Conservation (phyloP, 306 rosid species). For the Fragaria iinumae region DNA sequence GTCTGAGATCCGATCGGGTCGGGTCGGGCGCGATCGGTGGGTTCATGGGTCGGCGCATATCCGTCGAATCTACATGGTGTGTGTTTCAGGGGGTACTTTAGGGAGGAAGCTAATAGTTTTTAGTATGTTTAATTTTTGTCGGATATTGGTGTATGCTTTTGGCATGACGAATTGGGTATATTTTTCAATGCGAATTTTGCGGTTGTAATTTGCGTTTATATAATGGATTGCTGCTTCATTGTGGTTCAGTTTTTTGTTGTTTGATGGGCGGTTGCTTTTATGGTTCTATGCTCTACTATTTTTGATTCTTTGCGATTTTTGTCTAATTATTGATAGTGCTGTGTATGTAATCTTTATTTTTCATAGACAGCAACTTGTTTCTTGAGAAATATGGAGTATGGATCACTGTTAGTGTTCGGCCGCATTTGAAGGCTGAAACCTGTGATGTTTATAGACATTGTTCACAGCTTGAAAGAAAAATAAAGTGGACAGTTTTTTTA, state of each 20-base stretch:
- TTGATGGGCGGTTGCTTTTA: background rate
- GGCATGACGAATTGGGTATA: constrained; percentile 1
- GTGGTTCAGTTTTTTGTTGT: background rate
- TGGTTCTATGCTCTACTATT: background rate
- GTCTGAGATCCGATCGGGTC: constrained; percentile 53
- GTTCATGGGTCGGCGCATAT: constrained; percentile 13
- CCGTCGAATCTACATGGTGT: constrained; percentile 14
- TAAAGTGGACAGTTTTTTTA: background rate
- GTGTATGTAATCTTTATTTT: too few relatives aligned
- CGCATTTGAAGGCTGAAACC: background rate
- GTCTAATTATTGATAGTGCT: background rate
- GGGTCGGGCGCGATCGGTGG: background rate
- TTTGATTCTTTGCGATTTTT: background rate
- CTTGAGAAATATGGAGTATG: background rate
- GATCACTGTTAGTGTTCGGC: background rate
- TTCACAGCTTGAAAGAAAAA: background rate
- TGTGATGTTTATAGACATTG: background rate
- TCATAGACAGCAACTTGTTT: background rate
- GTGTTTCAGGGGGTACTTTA: background rate
- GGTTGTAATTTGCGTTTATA: constrained; percentile 10
- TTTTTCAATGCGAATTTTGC: background rate
- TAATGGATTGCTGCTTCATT: background rate
- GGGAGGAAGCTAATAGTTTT: background rate
- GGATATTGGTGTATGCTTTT: background rate
- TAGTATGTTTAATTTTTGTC: background rate